Conservation (phyloP, 257 asterid species). For the Penstemon newberryi region DNA sequence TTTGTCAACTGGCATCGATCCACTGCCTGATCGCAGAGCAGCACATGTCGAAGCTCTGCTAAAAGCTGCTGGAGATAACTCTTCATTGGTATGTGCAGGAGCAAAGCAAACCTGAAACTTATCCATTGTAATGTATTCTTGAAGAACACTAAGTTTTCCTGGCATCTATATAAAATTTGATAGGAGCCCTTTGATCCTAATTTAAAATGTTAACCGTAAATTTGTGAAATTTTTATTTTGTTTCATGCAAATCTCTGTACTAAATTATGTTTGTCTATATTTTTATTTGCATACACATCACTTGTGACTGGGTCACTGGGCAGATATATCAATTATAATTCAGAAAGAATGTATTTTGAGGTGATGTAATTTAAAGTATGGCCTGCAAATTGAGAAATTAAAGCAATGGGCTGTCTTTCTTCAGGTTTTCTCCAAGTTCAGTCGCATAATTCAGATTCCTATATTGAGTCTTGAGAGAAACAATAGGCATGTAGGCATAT, state of each 20-base stretch:
- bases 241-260: too few species aligned
- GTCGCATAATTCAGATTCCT: neutral
- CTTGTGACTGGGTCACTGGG: too few species aligned
- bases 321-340: neutral
- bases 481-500: neutral
- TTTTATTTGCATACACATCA: too few species aligned
- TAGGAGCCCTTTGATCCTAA: too few species aligned
- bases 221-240: too few species aligned
- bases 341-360: conserved; percentile 1
- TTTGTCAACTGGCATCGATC: conserved; percentile 7
- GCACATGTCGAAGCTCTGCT: neutral
- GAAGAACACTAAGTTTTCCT: too few species aligned
- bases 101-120: neutral
- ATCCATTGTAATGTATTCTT: neutral
- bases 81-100: neutral
- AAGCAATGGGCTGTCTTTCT: neutral
- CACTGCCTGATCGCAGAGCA: neutral
- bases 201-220: too few species aligned
- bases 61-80: neutral
- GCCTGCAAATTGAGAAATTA: neutral
- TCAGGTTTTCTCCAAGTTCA: neutral
- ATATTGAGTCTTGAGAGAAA: neutral
- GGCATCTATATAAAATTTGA: neutral
- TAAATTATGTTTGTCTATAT: too few species aligned
- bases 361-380: neutral